A percentile compares a stretch with the other conserved stretches of the same genome.
These are phyloP conservation scores for Xylariaceae sp. DNA, from an alignment of 2,329 filamentous ascomycete species.

Conservation along the genomic window DNA sequence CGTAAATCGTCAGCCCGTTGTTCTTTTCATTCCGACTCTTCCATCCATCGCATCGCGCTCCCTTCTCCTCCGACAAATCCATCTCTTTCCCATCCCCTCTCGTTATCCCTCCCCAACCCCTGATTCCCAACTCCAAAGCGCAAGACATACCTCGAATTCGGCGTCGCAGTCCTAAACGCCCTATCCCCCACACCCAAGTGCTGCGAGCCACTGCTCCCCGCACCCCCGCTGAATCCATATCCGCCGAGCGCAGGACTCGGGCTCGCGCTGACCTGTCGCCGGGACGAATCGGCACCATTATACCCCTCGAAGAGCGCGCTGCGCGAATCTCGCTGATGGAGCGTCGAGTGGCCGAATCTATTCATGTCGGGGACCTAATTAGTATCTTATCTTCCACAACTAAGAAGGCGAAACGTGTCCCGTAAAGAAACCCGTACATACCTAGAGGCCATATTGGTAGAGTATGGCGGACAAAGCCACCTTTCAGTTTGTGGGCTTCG, in stretches of 20 bases:
- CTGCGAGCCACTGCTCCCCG: constrained; percentile 22
- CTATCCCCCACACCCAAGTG: constrained; percentile 29
- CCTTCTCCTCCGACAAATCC: background rate
- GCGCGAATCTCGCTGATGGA: constrained; percentile 69
- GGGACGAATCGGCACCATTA: constrained; percentile 44
- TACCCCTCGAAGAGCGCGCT: constrained; percentile 73
- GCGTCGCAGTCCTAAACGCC: constrained; percentile 62
- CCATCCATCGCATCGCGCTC: background rate
- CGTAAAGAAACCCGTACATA: constrained; percentile 17
- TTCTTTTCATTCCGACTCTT: background rate
- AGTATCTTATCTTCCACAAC: too few species aligned
- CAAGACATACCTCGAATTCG: constrained; percentile 55
- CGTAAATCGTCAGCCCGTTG: constrained; percentile 1
- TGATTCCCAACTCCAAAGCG: background rate
- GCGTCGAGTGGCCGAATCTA: constrained; percentile 62
- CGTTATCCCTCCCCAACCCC: background rate
- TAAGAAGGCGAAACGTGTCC: background rate
- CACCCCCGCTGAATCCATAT: constrained; percentile 43
- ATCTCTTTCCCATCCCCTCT: background rate
- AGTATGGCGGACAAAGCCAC: constrained; percentile 4
- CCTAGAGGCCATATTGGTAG: constrained; percentile 30
- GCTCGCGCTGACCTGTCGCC: constrained; percentile 42
- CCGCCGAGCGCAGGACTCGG: constrained; percentile 39
- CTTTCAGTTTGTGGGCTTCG: background rate
- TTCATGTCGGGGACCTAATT: background rate